These are phyloP conservation scores for Hibiscus trionum DNA, from an alignment of 345 rosid species.

Conservation along the genomic window DNA sequence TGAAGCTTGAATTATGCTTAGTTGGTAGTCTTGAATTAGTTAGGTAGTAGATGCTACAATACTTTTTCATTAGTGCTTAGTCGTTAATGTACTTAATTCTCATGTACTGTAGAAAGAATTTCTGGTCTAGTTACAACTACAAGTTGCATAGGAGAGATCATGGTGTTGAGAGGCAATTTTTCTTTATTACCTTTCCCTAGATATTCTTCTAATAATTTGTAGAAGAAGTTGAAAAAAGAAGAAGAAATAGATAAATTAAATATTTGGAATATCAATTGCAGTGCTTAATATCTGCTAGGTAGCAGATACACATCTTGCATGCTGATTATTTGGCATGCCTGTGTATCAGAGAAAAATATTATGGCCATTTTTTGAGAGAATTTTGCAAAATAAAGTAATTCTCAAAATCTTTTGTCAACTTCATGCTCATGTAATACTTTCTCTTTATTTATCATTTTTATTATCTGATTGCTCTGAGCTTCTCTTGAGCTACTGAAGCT, in stretches of 20 bases:
- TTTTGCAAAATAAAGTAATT: too few relatives aligned
- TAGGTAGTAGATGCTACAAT: not conserved
- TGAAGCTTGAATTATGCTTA: not conserved
- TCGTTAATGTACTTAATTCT: not conserved
- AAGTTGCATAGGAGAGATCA: too few relatives aligned
- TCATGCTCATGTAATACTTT: not conserved
- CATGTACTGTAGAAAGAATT: too few relatives aligned
- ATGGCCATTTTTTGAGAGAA: too few relatives aligned
- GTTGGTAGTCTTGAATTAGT: not conserved
- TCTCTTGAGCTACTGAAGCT: constrained; percentile 4
- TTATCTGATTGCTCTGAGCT: not conserved
- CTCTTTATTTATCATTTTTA: not conserved
- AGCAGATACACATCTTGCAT: not conserved
- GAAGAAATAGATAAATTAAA: too few relatives aligned
- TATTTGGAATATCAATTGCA: too few relatives aligned
- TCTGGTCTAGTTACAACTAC: too few relatives aligned
- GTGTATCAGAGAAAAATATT: too few relatives aligned
- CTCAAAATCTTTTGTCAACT: too few relatives aligned
- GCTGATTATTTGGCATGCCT: not conserved
- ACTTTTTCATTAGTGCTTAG: not conserved
- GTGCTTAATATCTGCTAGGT: too few relatives aligned
- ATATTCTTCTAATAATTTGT: too few relatives aligned
- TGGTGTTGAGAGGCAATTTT: not conserved
- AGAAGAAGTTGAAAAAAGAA: too few relatives aligned
- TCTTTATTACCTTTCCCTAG: not conserved